Conservation (phyloP, 1,139 yeast genomes). For the Yamadazyma kanchanaburiensis region DNA sequence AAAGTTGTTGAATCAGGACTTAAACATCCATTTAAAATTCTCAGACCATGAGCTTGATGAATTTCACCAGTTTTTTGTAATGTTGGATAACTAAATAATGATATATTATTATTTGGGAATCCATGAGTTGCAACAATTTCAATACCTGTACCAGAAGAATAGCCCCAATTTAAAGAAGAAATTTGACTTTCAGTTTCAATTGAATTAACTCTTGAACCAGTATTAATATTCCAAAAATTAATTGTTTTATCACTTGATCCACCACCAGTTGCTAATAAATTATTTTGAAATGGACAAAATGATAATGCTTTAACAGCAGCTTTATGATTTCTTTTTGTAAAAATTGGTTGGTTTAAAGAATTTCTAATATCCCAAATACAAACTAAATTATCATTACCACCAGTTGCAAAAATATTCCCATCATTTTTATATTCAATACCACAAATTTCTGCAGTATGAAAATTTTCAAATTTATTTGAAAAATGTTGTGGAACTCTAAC, state of each 20-base stretch:
- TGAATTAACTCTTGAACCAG: conserved; percentile 83
- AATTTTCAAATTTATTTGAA: conserved; percentile 46
- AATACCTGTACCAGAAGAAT: conserved; percentile 63
- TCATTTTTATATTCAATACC: conserved; percentile 86
- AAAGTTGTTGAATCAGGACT: conserved; percentile 89
- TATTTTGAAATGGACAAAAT: conserved; percentile 89
- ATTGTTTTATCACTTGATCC: conserved; percentile 89
- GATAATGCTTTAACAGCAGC: conserved; percentile 96
- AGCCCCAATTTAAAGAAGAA: conserved; percentile 90
- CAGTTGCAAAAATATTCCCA: conserved; percentile 84
- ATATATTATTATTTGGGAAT: conserved; percentile 80
- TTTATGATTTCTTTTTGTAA: conserved; percentile 73
- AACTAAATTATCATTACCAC: conserved; percentile 93
- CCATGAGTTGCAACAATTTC: conserved; percentile 96
- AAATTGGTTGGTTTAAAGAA: conserved; percentile 54
- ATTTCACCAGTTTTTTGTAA: conserved; percentile 88
- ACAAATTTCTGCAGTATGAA: conserved; percentile 87
- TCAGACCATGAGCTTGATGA: conserved; percentile 80
- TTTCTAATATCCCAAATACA: conserved; percentile 93
- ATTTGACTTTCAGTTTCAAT: conserved; percentile 94
- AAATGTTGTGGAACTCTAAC: conserved; percentile 85
- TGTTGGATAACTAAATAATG: conserved; percentile 83
- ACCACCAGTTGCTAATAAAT: conserved; percentile 91
- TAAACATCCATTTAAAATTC: conserved; percentile 78
- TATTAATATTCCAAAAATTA: conserved; percentile 93